Conservation (phyloP, 768 basidiomycete species). For the Auricularia sp. region DNA sequence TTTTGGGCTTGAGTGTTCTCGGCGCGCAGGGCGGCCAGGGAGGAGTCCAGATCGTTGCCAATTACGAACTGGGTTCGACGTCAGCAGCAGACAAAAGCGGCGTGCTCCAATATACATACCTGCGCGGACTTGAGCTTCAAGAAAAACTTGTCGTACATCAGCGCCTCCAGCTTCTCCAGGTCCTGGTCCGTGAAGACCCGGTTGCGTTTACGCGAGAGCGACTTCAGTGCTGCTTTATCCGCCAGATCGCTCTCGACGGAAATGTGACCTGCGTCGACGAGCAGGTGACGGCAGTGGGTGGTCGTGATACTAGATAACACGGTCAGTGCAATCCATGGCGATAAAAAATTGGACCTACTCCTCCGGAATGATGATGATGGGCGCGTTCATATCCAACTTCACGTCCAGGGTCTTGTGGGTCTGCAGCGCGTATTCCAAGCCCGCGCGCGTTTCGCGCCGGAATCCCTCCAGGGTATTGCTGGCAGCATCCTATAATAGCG, state of each 20-base stretch:
- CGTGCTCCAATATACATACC: slow-evolving; percentile 32
- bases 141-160: slow-evolving; percentile 91
- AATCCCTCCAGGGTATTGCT: slow-evolving; percentile 89
- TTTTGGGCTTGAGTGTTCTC: slow-evolving; percentile 34
- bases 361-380: slow-evolving; percentile 94
- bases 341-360: slow-evolving; percentile 38
- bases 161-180: slow-evolving; percentile 69
- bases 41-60: slow-evolving; percentile 72
- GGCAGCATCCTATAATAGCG: slow-evolving; percentile 58
- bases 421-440: slow-evolving; percentile 86
- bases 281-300: slow-evolving; percentile 69
- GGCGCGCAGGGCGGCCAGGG: slow-evolving; percentile 65
- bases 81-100: slow-evolving; percentile 1
- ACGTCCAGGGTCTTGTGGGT: slow-evolving; percentile 93
- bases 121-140: slow-evolving; percentile 82
- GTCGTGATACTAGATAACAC: slow-evolving; percentile 51
- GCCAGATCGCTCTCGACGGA: slow-evolving; percentile 85
- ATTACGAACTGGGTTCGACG: slow-evolving; percentile 61
- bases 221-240: slow-evolving; percentile 66
- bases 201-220: slow-evolving; percentile 73
- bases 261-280: slow-evolving; percentile 95
- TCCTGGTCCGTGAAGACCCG: slow-evolving; percentile 82
- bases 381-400: slow-evolving; percentile 94
- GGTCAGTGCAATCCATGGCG: not conserved
- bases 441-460: slow-evolving; percentile 86